A percentile compares a stretch with the other conserved stretches of the same genome.
phyloP scores from a whole-genome alignment of 1,139 yeast genomes.

The Yamadazyma diddensiae region DNA sequence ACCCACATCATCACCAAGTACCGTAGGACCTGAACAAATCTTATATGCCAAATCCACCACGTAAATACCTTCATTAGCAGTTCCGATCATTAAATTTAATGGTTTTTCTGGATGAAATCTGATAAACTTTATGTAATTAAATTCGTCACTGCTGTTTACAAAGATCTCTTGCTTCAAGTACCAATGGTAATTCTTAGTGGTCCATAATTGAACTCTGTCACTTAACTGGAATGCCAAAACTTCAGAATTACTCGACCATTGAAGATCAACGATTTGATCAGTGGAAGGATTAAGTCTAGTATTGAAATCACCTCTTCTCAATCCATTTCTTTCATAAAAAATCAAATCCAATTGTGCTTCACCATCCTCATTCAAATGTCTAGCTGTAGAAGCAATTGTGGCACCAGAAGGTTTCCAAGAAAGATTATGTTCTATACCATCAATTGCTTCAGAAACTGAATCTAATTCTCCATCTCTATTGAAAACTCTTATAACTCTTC shows the following conservation, averaged over 20 bases:
- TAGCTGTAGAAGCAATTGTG: constrained; percentile 77
- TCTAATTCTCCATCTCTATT: constrained; percentile 74
- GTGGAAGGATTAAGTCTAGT: constrained; percentile 54
- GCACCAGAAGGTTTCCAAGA: constrained; percentile 95
- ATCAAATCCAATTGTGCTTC: constrained; percentile 55
- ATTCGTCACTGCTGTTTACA: constrained; percentile 24
- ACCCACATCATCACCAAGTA: constrained; percentile 70
- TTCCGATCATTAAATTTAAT: constrained; percentile 65
- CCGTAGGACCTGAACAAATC: constrained; percentile 65
- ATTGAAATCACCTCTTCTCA: constrained; percentile 84
- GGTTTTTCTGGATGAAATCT: constrained; percentile 93
- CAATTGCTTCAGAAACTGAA: constrained; percentile 88
- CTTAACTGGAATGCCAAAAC: constrained; percentile 64
- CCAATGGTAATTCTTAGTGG: constrained; percentile 94
- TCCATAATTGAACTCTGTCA: constrained; percentile 79
- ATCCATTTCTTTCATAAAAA: constrained; percentile 91
- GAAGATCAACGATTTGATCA: constrained; percentile 48
- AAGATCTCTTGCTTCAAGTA: constrained; percentile 77
- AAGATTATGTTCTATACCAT: constrained; percentile 68
- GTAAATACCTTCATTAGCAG: constrained; percentile 44
- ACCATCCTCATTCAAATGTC: constrained; percentile 45
- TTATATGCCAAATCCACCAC: constrained; percentile 69
- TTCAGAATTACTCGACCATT: constrained; percentile 86
- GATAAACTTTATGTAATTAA: constrained; percentile 43
- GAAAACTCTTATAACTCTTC: constrained; percentile 85